Conservation (phyloP, 2,329 filamentous ascomycete species). For the Talaromyces albobiverticillius region DNA sequence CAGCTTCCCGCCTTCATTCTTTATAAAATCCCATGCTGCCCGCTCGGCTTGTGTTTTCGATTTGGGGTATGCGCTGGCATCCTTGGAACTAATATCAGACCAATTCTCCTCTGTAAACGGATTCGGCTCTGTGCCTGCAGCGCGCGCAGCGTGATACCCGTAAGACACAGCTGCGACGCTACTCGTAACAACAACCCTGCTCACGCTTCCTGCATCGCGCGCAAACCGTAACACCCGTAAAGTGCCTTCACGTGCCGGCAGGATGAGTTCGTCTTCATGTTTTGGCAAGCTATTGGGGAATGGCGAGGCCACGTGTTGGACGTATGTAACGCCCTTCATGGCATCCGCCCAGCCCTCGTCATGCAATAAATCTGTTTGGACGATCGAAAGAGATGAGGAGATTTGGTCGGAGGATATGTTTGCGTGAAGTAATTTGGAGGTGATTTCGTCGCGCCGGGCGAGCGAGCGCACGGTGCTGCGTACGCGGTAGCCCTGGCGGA, state of each 20-base stretch:
- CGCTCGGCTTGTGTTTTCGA: slow-evolving; percentile 34
- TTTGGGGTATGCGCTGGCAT: slow-evolving; percentile 27
- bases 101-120: slow-evolving; percentile 32
- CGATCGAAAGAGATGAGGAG: slow-evolving; percentile 3
- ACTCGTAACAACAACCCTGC: slow-evolving; percentile 7
- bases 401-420: slow-evolving; percentile 1
- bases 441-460: neutral
- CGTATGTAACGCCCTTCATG: slow-evolving; percentile 10
- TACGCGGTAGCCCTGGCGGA: slow-evolving; percentile 3
- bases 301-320: slow-evolving; percentile 10
- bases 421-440: neutral
- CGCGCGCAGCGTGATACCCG: neutral
- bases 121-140: neutral
- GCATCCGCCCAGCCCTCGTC: slow-evolving; percentile 12
- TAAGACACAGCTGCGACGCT: neutral
- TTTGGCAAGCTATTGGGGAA: neutral
- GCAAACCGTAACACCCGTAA: slow-evolving; percentile 10
- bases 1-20: slow-evolving; percentile 23
- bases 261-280: neutral
- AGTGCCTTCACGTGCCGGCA: slow-evolving; percentile 5
- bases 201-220: slow-evolving; percentile 1
- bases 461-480: slow-evolving; percentile 10
- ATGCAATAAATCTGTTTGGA: slow-evolving; percentile 4
- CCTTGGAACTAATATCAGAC: slow-evolving; percentile 20
- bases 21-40: slow-evolving; percentile 34